A percentile compares a stretch with the other conserved stretches of the same genome.
These are phyloP conservation scores for Podospora comata DNA, from an alignment of 495 filamentous ascomycete species.

Conservation along the genomic window DNA sequence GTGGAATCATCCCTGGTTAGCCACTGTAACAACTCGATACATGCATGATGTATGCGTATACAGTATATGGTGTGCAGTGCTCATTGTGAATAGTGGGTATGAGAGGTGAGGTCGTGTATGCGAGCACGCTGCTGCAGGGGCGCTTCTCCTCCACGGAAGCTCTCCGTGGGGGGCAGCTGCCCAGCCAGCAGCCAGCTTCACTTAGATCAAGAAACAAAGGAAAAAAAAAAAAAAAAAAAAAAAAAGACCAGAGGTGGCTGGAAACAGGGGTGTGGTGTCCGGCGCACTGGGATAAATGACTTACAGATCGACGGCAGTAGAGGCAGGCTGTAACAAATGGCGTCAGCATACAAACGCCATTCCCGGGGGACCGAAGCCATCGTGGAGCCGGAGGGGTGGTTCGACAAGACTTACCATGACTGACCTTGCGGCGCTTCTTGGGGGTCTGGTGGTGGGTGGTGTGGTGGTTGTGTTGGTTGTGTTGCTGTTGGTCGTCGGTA, in stretches of 20 bases:
- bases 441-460: conserved; percentile 57
- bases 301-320: conserved; percentile 99
- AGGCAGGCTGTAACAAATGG: conserved; percentile 77
- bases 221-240: neutral
- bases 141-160: conserved; percentile 8
- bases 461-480: conserved; percentile 51
- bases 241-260: conserved; percentile 32
- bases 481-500: conserved; percentile 45
- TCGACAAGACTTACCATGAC: conserved; percentile 74
- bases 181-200: conserved; percentile 7
- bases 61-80: conserved; percentile 9
- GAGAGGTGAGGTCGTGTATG: conserved; percentile 1
- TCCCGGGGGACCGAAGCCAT: neutral
- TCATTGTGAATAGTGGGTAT: neutral
- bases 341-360: conserved; percentile 39
- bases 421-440: conserved; percentile 98
- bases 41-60: conserved; percentile 19
- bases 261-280: conserved; percentile 28
- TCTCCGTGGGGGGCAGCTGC: neutral
- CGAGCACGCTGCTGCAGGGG: conserved; percentile 5
- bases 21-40: conserved; percentile 25
- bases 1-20: conserved; percentile 28
- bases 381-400: neutral
- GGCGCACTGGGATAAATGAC: conserved; percentile 42
- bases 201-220: neutral